Base-by-base conservation (phyloP, 768 basidiomycete genomes). In the Phylloporus rhodoxanthus region DNA sequence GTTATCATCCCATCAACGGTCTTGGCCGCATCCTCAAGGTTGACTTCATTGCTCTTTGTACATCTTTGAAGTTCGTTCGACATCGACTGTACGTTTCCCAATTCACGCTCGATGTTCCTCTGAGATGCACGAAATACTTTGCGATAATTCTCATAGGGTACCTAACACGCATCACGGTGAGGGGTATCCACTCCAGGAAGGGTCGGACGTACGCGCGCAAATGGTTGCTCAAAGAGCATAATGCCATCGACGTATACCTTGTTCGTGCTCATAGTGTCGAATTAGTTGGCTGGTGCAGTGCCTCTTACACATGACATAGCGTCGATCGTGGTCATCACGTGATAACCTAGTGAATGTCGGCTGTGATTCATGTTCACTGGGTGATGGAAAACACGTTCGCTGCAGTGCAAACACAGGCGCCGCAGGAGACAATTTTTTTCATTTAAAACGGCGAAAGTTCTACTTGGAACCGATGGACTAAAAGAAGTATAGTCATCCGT, bases 121-220 rank as follows among this genome's bases (percentile, higher is more conserved):
- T 91, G 89, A 1, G 85, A 82, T 15, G 83, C 78, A 29, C 91
- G 82, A 62, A 94, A 93, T n/a, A 85, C 76, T 68, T 87, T 89
- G 58, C 88, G 83, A 61, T 91, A 88, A 57, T 87, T 87, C 71
- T 94, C 91, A 68, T 85, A 89, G 10, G 91, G 91, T 11, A 91
- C 88, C 91, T 94, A 56, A 33, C 26, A 41, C 36, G 41, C 29
- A 43, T 46, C 38, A 38, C n/a, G 10, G 47, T 65, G 51, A 60
- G 51, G 26, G 43, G 41, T 32, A 20, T 19, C 23, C 45, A 41
- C 23, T 26, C n/a, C 10, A 19, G 19, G 30, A 48, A 23, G 33
- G 41, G 49, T 30, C 32, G 29, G 48, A 60, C 77, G 45, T 60
- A 90, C 89, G 58, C 83, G 73, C 14, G 78, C 79, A 67, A 91